Base-by-base conservation (phyloP, 2,329 filamentous ascomycete species). In the Juglanconis oblonga region DNA sequence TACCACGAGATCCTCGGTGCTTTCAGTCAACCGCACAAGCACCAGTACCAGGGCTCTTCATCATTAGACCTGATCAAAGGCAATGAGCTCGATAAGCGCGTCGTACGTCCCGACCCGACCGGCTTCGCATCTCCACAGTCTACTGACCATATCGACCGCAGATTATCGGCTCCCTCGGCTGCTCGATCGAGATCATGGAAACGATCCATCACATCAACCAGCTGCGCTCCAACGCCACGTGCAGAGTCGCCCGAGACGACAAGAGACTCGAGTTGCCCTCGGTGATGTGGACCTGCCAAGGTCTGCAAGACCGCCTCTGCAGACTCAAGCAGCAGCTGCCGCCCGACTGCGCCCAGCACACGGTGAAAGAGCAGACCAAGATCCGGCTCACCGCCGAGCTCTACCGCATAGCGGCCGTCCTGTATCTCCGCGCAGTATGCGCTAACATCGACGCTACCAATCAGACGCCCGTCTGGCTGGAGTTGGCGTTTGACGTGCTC, bases 161-260 rank as follows among this genome's bases (percentile, higher is more conserved):
- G 76, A 79, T 81, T 33, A 73, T 80, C 55, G 79, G 79, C 9
- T 76, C 76, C 0, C 67, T 80, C 2, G 79, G 78, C 17, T 81
- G 78, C 64, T 81, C 79, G 2, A 66, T 77, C 29, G 77, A 80
- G 60, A 71, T 79, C 4, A 75, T 81, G 63, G 69, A 74, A 33
- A 70, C 77, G 13, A 77, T 81, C 56, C 75, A 75, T 48, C 71
- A 71, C 54, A 74, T 75, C 29, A 81, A 81, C 59, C 70, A 74
- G 54, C 61, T 76, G 6, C 69, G 71, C 55, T 59, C 54, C 32
- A 40, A 55, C 6, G 42, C 59, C 3, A 56, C 52, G 6, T 47
- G 35, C 40, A 55, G 48, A 8, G 4, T 45, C 8, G 17, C 52
- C 29, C 54, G 42, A 17, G 35, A 55, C 31, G 35, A 40, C 45